phyloP scores from a whole-genome alignment of 495 filamentous ascomycete genomes.

The Cenococcum geophilum region DNA sequence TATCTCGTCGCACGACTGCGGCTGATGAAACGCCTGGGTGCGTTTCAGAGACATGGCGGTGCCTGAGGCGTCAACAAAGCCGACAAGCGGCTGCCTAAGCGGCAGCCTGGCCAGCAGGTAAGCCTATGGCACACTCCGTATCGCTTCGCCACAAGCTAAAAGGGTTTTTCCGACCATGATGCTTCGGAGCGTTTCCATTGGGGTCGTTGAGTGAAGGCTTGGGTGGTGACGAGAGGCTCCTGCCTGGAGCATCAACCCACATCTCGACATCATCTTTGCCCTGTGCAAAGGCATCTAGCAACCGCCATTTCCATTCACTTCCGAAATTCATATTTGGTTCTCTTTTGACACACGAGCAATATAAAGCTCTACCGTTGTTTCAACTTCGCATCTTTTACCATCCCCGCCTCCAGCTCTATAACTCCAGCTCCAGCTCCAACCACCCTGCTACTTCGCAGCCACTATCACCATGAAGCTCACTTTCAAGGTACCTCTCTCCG shows the following conservation, averaged over 20 bases:
- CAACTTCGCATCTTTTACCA: background rate
- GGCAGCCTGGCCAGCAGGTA: too few relatives aligned
- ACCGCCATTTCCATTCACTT: background rate
- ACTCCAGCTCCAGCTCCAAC: slow-evolving; percentile 8
- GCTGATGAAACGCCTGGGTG: too few relatives aligned
- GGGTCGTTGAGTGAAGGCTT: background rate
- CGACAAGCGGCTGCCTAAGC: too few relatives aligned
- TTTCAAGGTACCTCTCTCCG: slow-evolving; percentile 56
- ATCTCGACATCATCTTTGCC: background rate
- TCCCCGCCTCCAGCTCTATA: slow-evolving; percentile 9
- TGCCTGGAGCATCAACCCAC: background rate
- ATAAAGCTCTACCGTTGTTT: background rate
- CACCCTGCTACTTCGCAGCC: slow-evolving; percentile 1
- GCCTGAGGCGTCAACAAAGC: too few relatives aligned
- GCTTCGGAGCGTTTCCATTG: background rate
- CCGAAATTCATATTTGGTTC: background rate
- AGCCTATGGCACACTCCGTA: too few relatives aligned
- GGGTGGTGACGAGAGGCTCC: background rate
- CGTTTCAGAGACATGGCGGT: too few relatives aligned
- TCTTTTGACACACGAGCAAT: background rate
- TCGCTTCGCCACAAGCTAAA: too few relatives aligned
- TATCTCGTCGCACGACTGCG: too few relatives aligned
- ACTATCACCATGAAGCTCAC: slow-evolving; percentile 68
- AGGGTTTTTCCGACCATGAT: too few relatives aligned
- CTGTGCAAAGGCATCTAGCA: background rate